Evolutionary conservation across 805 yeast species (phyloP).

Genomic region (Candida pini): DNA sequence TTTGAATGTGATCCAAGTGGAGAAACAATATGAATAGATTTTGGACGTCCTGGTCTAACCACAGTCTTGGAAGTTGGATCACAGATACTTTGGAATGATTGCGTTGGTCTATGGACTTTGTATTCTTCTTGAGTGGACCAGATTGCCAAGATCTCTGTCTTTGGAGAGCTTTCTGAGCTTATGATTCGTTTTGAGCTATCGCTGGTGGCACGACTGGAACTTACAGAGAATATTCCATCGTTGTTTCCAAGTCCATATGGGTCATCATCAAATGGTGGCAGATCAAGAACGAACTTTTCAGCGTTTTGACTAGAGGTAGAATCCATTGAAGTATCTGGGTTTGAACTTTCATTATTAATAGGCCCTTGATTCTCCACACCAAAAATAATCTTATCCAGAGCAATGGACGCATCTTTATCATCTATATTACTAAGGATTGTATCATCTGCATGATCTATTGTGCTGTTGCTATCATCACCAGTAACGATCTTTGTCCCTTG

Average conservation of each 20-base stretch:
- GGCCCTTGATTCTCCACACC: neutral
- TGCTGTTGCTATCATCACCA: neutral
- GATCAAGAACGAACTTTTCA: conserved; percentile 20
- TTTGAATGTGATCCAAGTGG: conserved; percentile 2
- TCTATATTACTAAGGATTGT: conserved; percentile 1
- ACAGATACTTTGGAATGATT: conserved; percentile 23
- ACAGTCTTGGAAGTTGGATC: conserved; percentile 19
- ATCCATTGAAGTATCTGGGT: neutral
- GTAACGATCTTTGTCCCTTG: conserved; percentile 4
- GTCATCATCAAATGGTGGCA: conserved; percentile 37
- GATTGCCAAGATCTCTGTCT: conserved; percentile 24
- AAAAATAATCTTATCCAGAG: neutral
- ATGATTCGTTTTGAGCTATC: conserved; percentile 9
- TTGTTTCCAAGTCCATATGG: conserved; percentile 25
- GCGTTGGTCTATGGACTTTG: conserved; percentile 12
- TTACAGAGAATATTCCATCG: conserved; percentile 27
- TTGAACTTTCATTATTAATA: neutral
- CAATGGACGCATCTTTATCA: conserved; percentile 10
- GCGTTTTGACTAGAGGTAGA: conserved; percentile 22
- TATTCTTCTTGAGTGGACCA: conserved; percentile 30
- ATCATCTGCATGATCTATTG: neutral
- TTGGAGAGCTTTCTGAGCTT: conserved; percentile 23
- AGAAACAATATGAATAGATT: conserved; percentile 18
- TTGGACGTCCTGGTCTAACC: conserved; percentile 17
- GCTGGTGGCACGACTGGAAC: conserved; percentile 1